A percentile compares a stretch with the other conserved stretches of the same genome.
Evolutionary conservation across 306 rosid genomes (phyloP).

Genomic region (Ormosia semicastrata): DNA sequence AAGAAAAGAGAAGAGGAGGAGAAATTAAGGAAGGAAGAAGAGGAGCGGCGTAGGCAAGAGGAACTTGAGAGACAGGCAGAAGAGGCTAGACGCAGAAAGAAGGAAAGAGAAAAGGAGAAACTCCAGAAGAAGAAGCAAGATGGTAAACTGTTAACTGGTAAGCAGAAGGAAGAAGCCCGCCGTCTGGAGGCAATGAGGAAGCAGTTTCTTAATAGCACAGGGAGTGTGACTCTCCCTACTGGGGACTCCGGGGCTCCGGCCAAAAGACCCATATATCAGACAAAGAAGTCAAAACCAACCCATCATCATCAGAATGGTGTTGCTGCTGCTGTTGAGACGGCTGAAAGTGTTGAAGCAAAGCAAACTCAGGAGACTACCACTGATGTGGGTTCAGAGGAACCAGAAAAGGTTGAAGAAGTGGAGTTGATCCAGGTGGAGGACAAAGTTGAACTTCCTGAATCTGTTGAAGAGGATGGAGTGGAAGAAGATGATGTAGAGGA

Average conservation of each 20-base stretch:
- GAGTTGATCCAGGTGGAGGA: slow-evolving; percentile 51
- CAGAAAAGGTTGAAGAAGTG: slow-evolving; percentile 62
- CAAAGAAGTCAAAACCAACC: slow-evolving; percentile 61
- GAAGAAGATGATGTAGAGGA: slow-evolving; percentile 82
- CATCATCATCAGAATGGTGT: slow-evolving; percentile 60
- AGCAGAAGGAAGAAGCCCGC: slow-evolving; percentile 85
- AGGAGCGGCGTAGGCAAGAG: slow-evolving; percentile 71
- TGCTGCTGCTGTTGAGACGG: slow-evolving; percentile 45
- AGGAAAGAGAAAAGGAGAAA: slow-evolving; percentile 91
- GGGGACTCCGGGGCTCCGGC: slow-evolving; percentile 57
- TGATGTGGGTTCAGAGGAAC: slow-evolving; percentile 45
- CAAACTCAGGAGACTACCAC: slow-evolving; percentile 42
- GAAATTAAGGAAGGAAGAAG: slow-evolving; percentile 85
- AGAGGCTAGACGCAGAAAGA: slow-evolving; percentile 78
- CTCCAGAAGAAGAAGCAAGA: slow-evolving; percentile 61
- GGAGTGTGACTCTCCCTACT: slow-evolving; percentile 44
- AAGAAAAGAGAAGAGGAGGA: slow-evolving; percentile 84
- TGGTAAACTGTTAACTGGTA: slow-evolving; percentile 70
- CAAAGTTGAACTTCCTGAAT: slow-evolving; percentile 54
- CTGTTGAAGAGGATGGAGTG: slow-evolving; percentile 50
- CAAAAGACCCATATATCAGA: slow-evolving; percentile 78
- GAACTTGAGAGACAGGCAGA: slow-evolving; percentile 83
- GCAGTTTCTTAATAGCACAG: slow-evolving; percentile 64
- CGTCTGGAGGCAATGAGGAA: slow-evolving; percentile 80
- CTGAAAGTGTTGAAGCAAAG: slow-evolving; percentile 53